phyloP scores from a whole-genome alignment of 164 flowering plant species.

The Protea cynaroides region DNA sequence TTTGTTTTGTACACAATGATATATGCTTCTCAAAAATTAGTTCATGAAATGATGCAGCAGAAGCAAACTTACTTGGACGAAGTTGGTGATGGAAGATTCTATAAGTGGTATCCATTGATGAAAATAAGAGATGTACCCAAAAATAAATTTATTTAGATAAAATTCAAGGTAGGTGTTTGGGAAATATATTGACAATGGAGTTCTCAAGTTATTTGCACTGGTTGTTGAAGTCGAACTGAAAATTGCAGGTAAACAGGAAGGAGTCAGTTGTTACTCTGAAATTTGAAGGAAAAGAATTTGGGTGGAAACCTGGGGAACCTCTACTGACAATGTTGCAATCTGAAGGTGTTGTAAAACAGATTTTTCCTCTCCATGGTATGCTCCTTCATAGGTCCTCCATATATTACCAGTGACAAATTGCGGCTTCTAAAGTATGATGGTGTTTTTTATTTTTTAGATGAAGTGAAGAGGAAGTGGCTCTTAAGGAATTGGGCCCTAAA shows the following conservation, averaged over 20 bases:
- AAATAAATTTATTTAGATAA: no score
- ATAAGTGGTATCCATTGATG: no score
- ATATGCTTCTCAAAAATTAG: no score
- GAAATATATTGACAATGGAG: no score
- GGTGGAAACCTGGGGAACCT: slow-evolving; percentile 66
- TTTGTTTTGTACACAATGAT: no score
- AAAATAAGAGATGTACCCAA: no score
- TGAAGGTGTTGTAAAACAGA: slow-evolving; percentile 59
- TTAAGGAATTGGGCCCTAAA: slow-evolving; percentile 81
- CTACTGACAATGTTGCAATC: slow-evolving; percentile 53
- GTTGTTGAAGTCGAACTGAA: not conserved
- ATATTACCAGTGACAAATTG: not conserved
- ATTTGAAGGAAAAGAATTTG: slow-evolving; percentile 32
- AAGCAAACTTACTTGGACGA: no score
- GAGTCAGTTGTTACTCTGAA: slow-evolving; percentile 32
- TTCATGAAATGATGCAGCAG: no score
- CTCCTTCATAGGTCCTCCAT: slow-evolving; percentile 6
- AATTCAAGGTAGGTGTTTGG: no score
- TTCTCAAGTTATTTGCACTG: not conserved
- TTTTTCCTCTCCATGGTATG: slow-evolving; percentile 91
- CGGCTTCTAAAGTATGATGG: slow-evolving; percentile 10
- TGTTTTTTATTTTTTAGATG: slow-evolving; percentile 39
- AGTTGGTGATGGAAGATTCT: no score
- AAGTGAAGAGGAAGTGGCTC: slow-evolving; percentile 67
- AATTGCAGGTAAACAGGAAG: slow-evolving; percentile 50